A percentile compares a stretch with the other conserved stretches of the same genome.
Evolutionary conservation across 768 basidiomycete species (phyloP).

Genomic region (Paxillus rubicundulus): DNA sequence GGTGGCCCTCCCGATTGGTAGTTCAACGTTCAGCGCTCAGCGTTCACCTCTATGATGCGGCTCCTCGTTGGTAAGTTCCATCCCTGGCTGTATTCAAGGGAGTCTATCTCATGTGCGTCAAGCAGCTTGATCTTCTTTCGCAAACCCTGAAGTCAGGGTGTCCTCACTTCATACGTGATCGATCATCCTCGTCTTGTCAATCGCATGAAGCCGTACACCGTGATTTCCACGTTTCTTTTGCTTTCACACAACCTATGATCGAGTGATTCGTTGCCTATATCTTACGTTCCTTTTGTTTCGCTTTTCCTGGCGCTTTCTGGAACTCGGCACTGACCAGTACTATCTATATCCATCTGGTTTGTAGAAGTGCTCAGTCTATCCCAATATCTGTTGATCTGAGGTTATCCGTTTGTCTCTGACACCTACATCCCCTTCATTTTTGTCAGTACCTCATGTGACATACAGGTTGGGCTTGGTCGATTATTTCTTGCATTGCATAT

Average conservation of each 20-base stretch:
- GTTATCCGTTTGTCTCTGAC: neutral
- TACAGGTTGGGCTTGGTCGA: neutral
- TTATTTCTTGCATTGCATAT: neutral
- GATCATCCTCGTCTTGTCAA: neutral
- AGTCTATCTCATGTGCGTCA: neutral
- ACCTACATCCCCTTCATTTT: neutral
- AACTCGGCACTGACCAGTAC: slow-evolving; percentile 1
- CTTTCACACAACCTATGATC: slow-evolving; percentile 2
- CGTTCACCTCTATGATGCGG: neutral
- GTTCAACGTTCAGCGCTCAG: neutral
- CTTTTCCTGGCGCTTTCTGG: neutral
- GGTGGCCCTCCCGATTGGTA: slow-evolving; percentile 28
- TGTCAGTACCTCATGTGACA: neutral
- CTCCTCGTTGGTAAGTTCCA: slow-evolving; percentile 10
- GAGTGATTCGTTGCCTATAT: slow-evolving; percentile 5
- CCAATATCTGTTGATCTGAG: neutral
- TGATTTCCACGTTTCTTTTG: slow-evolving; percentile 3
- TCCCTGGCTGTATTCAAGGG: neutral
- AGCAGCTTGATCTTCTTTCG: slow-evolving; percentile 3
- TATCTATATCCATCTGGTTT: slow-evolving; percentile 2
- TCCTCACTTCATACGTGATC: slow-evolving; percentile 11
- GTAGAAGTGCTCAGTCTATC: slow-evolving; percentile 4
- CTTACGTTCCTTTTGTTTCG: slow-evolving; percentile 3
- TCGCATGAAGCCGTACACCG: slow-evolving; percentile 1
- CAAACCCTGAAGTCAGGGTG: slow-evolving; percentile 8